phyloP scores from a whole-genome alignment of 2,329 filamentous ascomycete genomes.

The Ascomycota sp. region DNA sequence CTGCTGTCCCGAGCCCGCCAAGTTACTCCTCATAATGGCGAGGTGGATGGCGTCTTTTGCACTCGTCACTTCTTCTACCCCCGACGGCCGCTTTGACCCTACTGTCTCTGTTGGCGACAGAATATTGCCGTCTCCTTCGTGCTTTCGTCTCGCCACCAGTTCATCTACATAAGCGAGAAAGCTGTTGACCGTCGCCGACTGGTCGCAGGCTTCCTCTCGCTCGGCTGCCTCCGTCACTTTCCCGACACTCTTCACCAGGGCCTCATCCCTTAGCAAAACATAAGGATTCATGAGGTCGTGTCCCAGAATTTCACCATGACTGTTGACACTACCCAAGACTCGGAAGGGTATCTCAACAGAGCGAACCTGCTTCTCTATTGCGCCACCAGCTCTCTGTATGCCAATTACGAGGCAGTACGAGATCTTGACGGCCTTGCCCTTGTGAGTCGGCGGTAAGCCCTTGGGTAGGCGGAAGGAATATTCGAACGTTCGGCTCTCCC shows the following conservation, averaged over 20 bases:
- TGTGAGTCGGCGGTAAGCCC: constrained; percentile 78
- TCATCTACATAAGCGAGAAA: constrained; percentile 64
- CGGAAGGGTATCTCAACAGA: constrained; percentile 88
- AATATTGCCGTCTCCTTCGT: constrained; percentile 35
- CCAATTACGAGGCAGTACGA: constrained; percentile 80
- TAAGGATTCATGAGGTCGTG: constrained; percentile 93
- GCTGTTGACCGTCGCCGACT: constrained; percentile 32
- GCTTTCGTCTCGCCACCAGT: constrained; percentile 38
- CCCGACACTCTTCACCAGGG: constrained; percentile 33
- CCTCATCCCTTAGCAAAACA: constrained; percentile 69
- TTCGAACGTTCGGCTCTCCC: constrained; percentile 71
- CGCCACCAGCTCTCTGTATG: constrained; percentile 65
- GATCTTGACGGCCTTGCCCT: constrained; percentile 85
- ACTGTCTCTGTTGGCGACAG: constrained; percentile 49
- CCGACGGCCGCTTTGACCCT: constrained; percentile 33
- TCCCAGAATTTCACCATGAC: constrained; percentile 67
- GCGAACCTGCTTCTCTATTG: constrained; percentile 63
- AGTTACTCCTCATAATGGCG: constrained; percentile 68
- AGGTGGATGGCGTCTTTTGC: constrained; percentile 79
- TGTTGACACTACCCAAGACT: constrained; percentile 81
- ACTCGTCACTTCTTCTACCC: constrained; percentile 34
- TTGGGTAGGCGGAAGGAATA: constrained; percentile 74
- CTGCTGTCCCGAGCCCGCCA: constrained; percentile 45
- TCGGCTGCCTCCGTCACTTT: constrained; percentile 9
- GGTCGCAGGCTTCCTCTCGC: constrained; percentile 8